Base-by-base conservation (phyloP, 495 filamentous ascomycete species). In the Tuber microsphaerosporum region DNA sequence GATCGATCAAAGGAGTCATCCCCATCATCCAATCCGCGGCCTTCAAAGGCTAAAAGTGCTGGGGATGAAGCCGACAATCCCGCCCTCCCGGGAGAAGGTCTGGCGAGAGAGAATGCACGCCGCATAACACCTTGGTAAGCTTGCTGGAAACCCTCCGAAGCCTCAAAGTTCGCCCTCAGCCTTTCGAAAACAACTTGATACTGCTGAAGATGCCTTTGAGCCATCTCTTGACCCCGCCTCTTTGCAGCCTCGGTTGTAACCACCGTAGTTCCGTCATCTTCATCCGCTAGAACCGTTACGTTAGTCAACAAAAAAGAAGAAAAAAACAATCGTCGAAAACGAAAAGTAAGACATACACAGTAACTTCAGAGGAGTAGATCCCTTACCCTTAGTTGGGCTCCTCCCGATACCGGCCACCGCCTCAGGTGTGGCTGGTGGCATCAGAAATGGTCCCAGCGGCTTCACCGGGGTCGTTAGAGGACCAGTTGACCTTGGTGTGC, bases 1-100 rank as follows among this genome's bases (percentile, higher is more conserved):
- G 56, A 65, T 34, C 56, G 56, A 65, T 65, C 56, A 65, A 65
- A 65, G 26, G 56, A 65, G 56, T 65, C 56, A 65, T 65, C 56
- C 16, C 56, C 56, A 65, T 34, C 56, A 34, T 34, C 56, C 14
- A 65, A 19, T 8, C 56, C 56, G 56, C 10, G 26, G 26, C 56
- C 56, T 65, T 65, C 26, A 5, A 65, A 34, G 56, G 26, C 56
- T 19, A 65, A 65, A 65, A 65, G 56, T 65, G 56, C 26, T 65
- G 56, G 14, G 26, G 56, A 16, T 8, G 14, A 65, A 17, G 26
- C 7, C 4, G 56, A 65, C 56, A 65, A 65, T 34, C 56, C n/a
- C 2, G 14, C 12, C 26, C 56, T 65, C 26, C 56, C 26, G n/a
- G 51, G 22, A 65, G 56, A 65, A 65, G 56, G 14, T 65, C 26